phyloP scores from a whole-genome alignment of 805 yeast species.

The Sugiyamaella boreocaroliniensis region DNA sequence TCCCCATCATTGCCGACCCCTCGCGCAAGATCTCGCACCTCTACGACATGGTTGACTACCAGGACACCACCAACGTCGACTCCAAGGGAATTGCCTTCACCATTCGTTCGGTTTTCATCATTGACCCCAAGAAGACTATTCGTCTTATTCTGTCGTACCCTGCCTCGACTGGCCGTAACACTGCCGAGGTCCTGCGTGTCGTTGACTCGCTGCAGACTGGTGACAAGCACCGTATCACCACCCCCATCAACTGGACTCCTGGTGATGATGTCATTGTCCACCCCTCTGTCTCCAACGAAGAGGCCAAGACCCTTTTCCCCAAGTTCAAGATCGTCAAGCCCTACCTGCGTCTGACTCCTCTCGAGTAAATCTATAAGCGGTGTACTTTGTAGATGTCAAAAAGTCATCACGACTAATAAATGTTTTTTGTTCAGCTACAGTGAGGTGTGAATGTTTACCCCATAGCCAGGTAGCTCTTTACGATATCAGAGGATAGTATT shows the following conservation, averaged over 20 bases:
- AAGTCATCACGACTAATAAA: too few species aligned
- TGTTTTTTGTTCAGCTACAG: too few species aligned
- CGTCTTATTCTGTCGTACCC: conserved; percentile 87
- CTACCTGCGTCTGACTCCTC: conserved; percentile 69
- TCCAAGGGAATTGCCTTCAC: conserved; percentile 76
- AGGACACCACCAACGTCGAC: conserved; percentile 68
- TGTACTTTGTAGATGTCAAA: too few species aligned
- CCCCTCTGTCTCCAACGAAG: conserved; percentile 79
- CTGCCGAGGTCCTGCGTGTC: conserved; percentile 87
- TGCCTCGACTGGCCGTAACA: conserved; percentile 91
- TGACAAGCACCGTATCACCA: conserved; percentile 81
- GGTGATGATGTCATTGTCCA: conserved; percentile 94
- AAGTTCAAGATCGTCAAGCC: conserved; percentile 86
- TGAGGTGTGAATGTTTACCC: too few species aligned
- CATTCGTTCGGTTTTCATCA: conserved; percentile 87
- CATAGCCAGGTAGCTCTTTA: too few species aligned
- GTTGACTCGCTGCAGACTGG: conserved; percentile 84
- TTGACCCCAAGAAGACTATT: conserved; percentile 87
- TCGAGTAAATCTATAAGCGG: conserved; percentile 12
- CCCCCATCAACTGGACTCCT: conserved; percentile 88
- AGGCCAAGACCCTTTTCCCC: conserved; percentile 79
- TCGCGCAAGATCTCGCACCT: conserved; percentile 74
- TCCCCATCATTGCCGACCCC: conserved; percentile 90
- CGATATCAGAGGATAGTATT: too few species aligned
- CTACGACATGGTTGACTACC: conserved; percentile 86